These are phyloP conservation scores for Agrostemma githago DNA, from an alignment of 148 eudicot genomes.

Conservation along the genomic window DNA sequence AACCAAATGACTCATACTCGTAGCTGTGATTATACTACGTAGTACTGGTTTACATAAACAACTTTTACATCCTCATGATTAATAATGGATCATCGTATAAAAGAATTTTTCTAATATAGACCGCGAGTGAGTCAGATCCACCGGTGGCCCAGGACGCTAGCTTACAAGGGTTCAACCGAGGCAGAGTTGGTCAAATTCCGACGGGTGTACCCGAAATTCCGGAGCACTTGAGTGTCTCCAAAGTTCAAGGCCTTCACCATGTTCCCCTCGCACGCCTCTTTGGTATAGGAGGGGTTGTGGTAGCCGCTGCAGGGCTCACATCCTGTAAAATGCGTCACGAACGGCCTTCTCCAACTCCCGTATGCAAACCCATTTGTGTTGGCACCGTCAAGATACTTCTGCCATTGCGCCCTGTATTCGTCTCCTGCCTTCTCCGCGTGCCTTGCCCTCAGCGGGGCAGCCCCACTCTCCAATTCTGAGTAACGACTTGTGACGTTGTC, in stretches of 20 bases:
- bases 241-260: slow-evolving; percentile 61
- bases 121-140: not conserved
- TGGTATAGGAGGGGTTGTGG: slow-evolving; percentile 46
- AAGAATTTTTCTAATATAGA: slow-evolving; percentile 12
- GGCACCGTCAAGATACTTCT: slow-evolving; percentile 36
- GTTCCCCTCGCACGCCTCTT: slow-evolving; percentile 47
- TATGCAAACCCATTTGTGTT: slow-evolving; percentile 1
- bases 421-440: slow-evolving; percentile 67
- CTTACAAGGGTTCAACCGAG: slow-evolving; percentile 25
- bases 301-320: slow-evolving; percentile 85
- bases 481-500: slow-evolving; percentile 36
- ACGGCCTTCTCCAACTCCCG: slow-evolving; percentile 50
- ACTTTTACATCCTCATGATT: not conserved
- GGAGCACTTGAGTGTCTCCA: slow-evolving; percentile 72
- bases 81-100: not conserved
- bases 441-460: slow-evolving; percentile 32
- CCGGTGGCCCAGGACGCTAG: not conserved
- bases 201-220: slow-evolving; percentile 51
- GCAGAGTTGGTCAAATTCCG: slow-evolving; percentile 43
- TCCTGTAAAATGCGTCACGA: slow-evolving; percentile 79
- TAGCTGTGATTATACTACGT: too few relatives aligned
- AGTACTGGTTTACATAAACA: not conserved
- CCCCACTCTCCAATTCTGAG: slow-evolving; percentile 34
- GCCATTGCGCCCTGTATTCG: slow-evolving; percentile 4
- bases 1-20: too few relatives aligned